A percentile compares a stretch with the other conserved stretches of the same genome.
phyloP scores from a whole-genome alignment of 2,329 filamentous ascomycete genomes.

The Scedosporium minutisporum region DNA sequence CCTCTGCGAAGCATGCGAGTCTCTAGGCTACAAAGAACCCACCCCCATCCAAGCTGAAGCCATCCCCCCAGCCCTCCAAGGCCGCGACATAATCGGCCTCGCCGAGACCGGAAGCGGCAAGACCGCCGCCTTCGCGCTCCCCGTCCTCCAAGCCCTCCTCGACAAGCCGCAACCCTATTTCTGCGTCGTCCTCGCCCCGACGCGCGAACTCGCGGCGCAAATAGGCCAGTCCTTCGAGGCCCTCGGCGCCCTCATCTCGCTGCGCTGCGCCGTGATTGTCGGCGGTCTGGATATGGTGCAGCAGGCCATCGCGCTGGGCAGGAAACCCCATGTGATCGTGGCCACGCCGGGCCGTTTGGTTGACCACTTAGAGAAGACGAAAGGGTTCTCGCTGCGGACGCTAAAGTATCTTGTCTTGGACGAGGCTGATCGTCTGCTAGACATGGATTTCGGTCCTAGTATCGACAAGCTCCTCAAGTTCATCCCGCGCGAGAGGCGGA shows the following conservation, averaged over 20 bases:
- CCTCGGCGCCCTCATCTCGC: conserved; percentile 76
- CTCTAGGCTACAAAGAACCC: conserved; percentile 72
- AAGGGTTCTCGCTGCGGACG: conserved; percentile 76
- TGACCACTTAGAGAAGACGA: conserved; percentile 93
- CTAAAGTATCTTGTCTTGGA: conserved; percentile 91
- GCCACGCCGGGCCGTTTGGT: conserved; percentile 83
- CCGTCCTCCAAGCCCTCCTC: conserved; percentile 83
- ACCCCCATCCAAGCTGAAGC: conserved; percentile 83
- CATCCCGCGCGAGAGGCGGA: conserved; percentile 65
- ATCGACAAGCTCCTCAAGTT: conserved; percentile 91
- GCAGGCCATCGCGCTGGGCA: conserved; percentile 83
- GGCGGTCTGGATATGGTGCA: conserved; percentile 95
- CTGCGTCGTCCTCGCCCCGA: conserved; percentile 84
- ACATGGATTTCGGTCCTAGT: conserved; percentile 87
- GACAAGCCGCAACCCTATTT: conserved; percentile 80
- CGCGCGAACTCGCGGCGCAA: conserved; percentile 85
- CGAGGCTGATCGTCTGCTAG: conserved; percentile 83
- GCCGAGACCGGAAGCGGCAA: conserved; percentile 95
- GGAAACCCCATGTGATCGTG: conserved; percentile 89
- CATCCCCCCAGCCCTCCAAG: conserved; percentile 70
- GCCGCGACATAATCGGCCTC: conserved; percentile 82
- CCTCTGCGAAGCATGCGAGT: conserved; percentile 78
- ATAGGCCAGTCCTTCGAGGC: conserved; percentile 84
- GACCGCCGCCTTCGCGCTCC: conserved; percentile 86
- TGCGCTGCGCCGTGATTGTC: conserved; percentile 76